Evolutionary conservation across 768 basidiomycete species (phyloP), one percentile per base, ranked within the genome.

Genomic region (Boletus eberwhitei): DNA sequence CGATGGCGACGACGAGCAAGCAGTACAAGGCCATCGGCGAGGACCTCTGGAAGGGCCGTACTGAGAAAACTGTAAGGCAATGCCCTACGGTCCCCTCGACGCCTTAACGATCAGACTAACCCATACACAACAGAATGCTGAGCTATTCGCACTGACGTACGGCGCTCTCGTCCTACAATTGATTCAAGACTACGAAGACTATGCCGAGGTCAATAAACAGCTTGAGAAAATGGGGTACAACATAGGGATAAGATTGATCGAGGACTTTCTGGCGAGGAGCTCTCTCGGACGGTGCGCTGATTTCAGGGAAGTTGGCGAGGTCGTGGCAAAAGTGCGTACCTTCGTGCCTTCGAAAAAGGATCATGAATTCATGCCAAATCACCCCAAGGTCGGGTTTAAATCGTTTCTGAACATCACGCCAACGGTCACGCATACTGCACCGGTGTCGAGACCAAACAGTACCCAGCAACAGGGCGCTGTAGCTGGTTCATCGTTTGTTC

Each of bases 161-260:
- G 97, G 97, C 48, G 95, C 95, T 22, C 84, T 98, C 48, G 97
- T 99, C 45, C 93, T 98, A 34, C 97, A 99, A 74, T 82, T 99
- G 57, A 94, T 98, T 58, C 97, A 98, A 68, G 97, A 99, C 72
- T 98, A 98, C 66, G 97, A 99, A 66, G 95, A 99, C 76, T 98
- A 97, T 68, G 81, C 80, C 14, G 93, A 96, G 69, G 90, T 93
- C 58, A 93, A 93, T 72, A 95, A 92, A 71, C 95, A 99, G 70
- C 86, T 99, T 3, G 96, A 99, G 64, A 96, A 94, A 76, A 98
- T 98, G 96, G 97, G 97, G 4, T 98, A 97, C 73, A 97, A 95
- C 68, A 98, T 99, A 55, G 97, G 97, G 26, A 96, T 87, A 22
- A 80, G 97, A 37, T 75, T 99, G 50, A 97, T 99, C 53, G 97